Conservation (phyloP, 2,329 filamentous ascomycete genomes). For the Grosmannia serpens region DNA sequence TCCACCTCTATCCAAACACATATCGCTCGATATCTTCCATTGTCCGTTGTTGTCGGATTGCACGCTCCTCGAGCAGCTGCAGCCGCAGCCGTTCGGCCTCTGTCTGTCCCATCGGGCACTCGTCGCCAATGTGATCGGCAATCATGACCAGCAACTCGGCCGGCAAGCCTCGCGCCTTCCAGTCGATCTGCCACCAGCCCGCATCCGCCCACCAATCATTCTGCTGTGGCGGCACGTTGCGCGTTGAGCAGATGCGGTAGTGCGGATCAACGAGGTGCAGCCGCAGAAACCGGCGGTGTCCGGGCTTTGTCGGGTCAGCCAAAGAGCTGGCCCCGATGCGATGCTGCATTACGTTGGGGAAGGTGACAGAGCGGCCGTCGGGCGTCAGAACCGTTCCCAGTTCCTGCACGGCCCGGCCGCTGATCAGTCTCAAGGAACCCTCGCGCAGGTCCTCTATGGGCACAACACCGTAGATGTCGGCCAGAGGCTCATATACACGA, state of each 20-base stretch:
- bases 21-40: too few relatives aligned
- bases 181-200: background rate
- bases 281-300: conserved; percentile 42
- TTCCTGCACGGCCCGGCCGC: background rate
- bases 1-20: too few relatives aligned
- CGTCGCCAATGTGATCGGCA: background rate
- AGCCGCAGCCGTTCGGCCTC: background rate
- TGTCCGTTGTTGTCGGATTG: too few relatives aligned
- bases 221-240: conserved; percentile 24
- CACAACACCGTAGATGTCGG: background rate
- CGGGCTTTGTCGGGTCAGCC: conserved; percentile 34
- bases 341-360: conserved; percentile 33
- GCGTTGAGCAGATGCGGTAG: conserved; percentile 32
- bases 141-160: background rate
- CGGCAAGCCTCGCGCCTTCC: background rate
- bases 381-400: conserved; percentile 24
- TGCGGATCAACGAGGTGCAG: conserved; percentile 48
- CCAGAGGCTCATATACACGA: background rate
- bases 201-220: conserved; percentile 22
- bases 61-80: background rate
- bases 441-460: too few relatives aligned
- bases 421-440: too few relatives aligned
- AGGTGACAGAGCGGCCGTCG: conserved; percentile 27
- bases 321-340: conserved; percentile 36
- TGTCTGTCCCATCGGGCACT: background rate